Base-by-base conservation (phyloP, 169 alveolate species). In the Cryptosporidium felis region DNA sequence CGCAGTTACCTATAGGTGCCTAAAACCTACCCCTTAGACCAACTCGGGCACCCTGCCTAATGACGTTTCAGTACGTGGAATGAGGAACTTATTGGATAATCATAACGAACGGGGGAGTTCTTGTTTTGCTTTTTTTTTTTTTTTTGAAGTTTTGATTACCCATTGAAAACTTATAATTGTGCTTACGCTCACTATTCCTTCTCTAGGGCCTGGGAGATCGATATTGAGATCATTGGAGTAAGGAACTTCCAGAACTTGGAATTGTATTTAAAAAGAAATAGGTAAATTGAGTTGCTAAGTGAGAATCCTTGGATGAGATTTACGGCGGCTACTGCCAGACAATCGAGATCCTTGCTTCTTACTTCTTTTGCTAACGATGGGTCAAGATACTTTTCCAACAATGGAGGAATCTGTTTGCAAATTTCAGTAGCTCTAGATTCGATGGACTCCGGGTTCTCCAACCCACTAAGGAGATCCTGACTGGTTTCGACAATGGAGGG, bases 1-100 rank as follows among this genome's bases (percentile, higher is more conserved):
- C 85, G 85, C 85, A 74, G 85, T 74, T 74, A 74, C 85, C 85
- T 74, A 74, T 74, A 74, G 85, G 85, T 74, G 85, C 85, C 85
- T 74, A 74, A 74, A 74, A 74, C 85, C 85, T 74, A 74, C 85
- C 85, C 85, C 85, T 74, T 74, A 49, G 85, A 74, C 85, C 85
- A 74, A 74, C 85, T 74, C 85, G 85, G 85, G 85, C 85, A 74
- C 85, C 85, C 85, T 74, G 85, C 85, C 85, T 53, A 49, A 65
- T 30, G n/a, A 12, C n/a, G n/a, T n/a, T n/a, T n/a, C n/a, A n/a
- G n/a, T n/a, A n/a, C n/a, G n/a, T n/a, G n/a, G n/a, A n/a, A n/a
- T n/a, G n/a, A n/a, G n/a, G n/a, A n/a, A n/a, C n/a, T n/a, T n/a
- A n/a, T n/a, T n/a, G n/a, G n/a, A n/a, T n/a, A n/a, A n/a, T n/a